A percentile compares a stretch with the other conserved stretches of the same genome.
Evolutionary conservation across 768 basidiomycete genomes (phyloP).

Genomic region (Collybia sp.): DNA sequence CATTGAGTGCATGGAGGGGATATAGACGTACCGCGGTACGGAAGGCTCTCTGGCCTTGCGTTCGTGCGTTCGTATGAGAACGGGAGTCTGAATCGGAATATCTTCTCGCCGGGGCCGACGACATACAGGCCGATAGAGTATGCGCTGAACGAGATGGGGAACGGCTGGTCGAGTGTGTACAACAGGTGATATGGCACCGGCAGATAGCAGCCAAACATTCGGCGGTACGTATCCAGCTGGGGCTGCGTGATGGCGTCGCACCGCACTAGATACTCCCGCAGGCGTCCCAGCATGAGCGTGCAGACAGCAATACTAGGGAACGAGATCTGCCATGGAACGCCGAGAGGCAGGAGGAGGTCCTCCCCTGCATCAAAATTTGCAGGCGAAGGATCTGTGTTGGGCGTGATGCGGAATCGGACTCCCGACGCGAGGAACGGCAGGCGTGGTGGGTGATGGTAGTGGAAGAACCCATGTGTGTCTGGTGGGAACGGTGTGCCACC

Average conservation of each 20-base stretch:
- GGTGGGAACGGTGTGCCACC: background rate
- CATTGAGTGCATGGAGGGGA: background rate
- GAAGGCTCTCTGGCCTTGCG: background rate
- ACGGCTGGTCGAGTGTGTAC: conserved; percentile 6
- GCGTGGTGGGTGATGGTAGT: conserved; percentile 7
- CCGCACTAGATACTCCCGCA: background rate
- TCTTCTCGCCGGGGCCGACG: too few species aligned
- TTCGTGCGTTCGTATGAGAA: too few species aligned
- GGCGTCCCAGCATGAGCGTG: too few species aligned
- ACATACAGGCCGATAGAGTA: too few species aligned
- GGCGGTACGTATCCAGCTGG: background rate
- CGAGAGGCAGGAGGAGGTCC: conserved; percentile 8
- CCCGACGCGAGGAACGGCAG: conserved; percentile 5
- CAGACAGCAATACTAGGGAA: background rate
- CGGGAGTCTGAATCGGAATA: too few species aligned
- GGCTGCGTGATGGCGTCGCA: background rate
- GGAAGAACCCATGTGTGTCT: conserved; percentile 13
- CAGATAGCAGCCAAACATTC: background rate
- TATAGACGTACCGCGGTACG: background rate
- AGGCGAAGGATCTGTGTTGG: background rate
- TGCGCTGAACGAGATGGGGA: conserved; percentile 4
- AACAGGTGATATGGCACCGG: background rate
- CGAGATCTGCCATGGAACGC: conserved; percentile 8
- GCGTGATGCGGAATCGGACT: conserved; percentile 15
- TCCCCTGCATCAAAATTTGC: conserved; percentile 7